A percentile compares a stretch with the other conserved stretches of the same genome.
These are phyloP conservation scores for Exophiala phaeomuriformis DNA, from an alignment of 2,329 filamentous ascomycete genomes.

Conservation along the genomic window DNA sequence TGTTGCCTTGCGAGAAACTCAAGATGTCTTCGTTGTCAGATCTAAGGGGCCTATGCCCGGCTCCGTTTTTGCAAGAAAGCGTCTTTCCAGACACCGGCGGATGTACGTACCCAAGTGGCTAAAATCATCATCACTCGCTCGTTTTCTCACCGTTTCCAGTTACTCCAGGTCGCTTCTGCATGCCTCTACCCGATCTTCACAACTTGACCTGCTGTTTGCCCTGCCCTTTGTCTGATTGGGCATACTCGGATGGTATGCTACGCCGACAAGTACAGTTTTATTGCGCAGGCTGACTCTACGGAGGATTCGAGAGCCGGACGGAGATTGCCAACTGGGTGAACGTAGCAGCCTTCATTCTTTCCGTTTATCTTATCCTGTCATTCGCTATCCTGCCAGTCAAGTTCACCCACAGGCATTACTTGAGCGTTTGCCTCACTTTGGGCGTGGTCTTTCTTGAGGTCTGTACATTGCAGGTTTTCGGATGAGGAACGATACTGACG, in stretches of 20 bases:
- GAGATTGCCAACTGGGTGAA: constrained; percentile 74
- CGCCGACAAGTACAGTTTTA: neutral
- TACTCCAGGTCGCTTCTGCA: constrained; percentile 55
- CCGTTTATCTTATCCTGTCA: constrained; percentile 68
- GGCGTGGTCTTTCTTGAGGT: constrained; percentile 74
- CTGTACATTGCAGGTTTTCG: constrained; percentile 36
- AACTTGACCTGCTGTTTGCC: constrained; percentile 72
- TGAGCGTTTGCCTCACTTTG: constrained; percentile 77
- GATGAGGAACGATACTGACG: constrained; percentile 10
- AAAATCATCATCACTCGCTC: constrained; percentile 1
- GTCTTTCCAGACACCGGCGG: constrained; percentile 56
- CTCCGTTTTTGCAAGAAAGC: constrained; percentile 61
- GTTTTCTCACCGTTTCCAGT: constrained; percentile 42
- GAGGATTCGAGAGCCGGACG: constrained; percentile 52
- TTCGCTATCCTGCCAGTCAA: constrained; percentile 76
- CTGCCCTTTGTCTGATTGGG: constrained; percentile 78
- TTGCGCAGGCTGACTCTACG: neutral
- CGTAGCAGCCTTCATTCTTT: constrained; percentile 63
- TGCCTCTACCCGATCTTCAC: constrained; percentile 39
- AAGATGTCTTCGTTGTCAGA: constrained; percentile 14
- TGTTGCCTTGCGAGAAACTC: constrained; percentile 9
- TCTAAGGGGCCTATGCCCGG: constrained; percentile 49
- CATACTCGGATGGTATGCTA: constrained; percentile 51
- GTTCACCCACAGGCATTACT: constrained; percentile 84
- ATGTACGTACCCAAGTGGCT: constrained; percentile 48